Percentiles rank a stretch among this genome's conserved stretches.
Evolutionary conservation across 164 flowering plant genomes (phyloP).

Genomic region (Berberis thunbergii): DNA sequence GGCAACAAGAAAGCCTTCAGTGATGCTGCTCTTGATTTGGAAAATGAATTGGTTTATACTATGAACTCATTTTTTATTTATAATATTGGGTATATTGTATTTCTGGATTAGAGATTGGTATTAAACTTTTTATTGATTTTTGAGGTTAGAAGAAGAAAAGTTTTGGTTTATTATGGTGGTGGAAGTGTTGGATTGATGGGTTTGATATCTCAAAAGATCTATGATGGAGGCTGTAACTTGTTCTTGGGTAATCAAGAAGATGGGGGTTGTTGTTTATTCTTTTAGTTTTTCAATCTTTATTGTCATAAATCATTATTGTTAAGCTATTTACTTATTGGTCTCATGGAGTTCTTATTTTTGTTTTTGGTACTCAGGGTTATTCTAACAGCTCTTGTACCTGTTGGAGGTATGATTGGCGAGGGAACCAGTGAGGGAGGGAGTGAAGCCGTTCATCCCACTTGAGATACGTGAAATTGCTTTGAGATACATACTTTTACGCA

Average conservation of each 20-base stretch:
- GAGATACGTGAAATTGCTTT: too few species aligned
- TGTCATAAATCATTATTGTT: not conserved
- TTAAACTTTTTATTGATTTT: not conserved
- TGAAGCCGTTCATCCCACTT: too few species aligned
- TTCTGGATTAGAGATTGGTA: not conserved
- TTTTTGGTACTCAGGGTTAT: slow-evolving; percentile 49
- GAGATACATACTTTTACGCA: too few species aligned
- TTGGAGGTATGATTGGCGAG: slow-evolving; percentile 70
- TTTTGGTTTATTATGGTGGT: slow-evolving; percentile 94
- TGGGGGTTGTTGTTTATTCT: not conserved
- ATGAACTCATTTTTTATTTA: too few species aligned
- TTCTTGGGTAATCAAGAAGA: slow-evolving; percentile 57
- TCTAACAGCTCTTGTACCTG: slow-evolving; percentile 85
- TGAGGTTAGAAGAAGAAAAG: slow-evolving; percentile 73
- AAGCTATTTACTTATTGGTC: not conserved
- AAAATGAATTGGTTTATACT: slow-evolving; percentile 33
- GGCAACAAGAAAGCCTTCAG: slow-evolving; percentile 51
- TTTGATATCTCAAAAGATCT: slow-evolving; percentile 55
- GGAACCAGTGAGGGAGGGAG: too few species aligned
- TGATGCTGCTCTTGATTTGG: slow-evolving; percentile 70
- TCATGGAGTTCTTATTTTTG: slow-evolving; percentile 3
- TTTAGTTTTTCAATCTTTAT: not conserved
- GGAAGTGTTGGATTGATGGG: slow-evolving; percentile 98
- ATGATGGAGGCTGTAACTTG: slow-evolving; percentile 81
- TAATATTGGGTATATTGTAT: not conserved